These are phyloP conservation scores for Fusarium camptoceras DNA, from an alignment of 2,329 filamentous ascomycete species.

Conservation along the genomic window DNA sequence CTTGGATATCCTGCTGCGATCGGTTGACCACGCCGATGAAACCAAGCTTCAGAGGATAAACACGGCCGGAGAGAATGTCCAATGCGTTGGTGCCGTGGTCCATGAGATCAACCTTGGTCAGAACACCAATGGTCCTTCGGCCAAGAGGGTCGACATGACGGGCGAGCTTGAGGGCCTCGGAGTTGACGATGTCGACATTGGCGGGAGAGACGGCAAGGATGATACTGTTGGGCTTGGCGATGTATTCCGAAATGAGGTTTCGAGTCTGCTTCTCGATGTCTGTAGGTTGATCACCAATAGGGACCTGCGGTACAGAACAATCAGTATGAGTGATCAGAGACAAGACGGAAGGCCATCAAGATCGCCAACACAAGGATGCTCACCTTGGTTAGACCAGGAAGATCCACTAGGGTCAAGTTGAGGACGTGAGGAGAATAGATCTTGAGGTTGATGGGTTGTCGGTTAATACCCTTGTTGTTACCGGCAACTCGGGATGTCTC, in stretches of 20 bases:
- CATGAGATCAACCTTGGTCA: slow-evolving; percentile 98
- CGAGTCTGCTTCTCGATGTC: slow-evolving; percentile 99
- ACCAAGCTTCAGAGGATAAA: slow-evolving; percentile 95
- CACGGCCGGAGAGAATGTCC: slow-evolving; percentile 95
- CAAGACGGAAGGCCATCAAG: slow-evolving; percentile 22
- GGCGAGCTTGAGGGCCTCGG: slow-evolving; percentile 94
- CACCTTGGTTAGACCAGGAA: slow-evolving; percentile 95
- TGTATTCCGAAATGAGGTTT: slow-evolving; percentile 96
- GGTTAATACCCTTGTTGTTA: slow-evolving; percentile 98
- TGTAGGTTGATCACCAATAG: slow-evolving; percentile 95
- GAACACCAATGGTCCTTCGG: slow-evolving; percentile 92
- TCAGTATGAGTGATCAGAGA: slow-evolving; percentile 35
- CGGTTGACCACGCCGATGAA: slow-evolving; percentile 99
- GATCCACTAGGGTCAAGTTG: slow-evolving; percentile 94
- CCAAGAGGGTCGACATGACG: slow-evolving; percentile 96
- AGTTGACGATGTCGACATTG: slow-evolving; percentile 98
- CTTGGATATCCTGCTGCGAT: slow-evolving; percentile 97
- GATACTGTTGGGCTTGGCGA: slow-evolving; percentile 98
- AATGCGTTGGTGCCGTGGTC: slow-evolving; percentile 98
- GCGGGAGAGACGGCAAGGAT: slow-evolving; percentile 96
- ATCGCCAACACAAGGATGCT: slow-evolving; percentile 36
- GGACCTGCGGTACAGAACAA: slow-evolving; percentile 68
- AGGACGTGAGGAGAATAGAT: slow-evolving; percentile 98
- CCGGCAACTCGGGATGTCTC: slow-evolving; percentile 93
- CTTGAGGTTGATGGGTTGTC: slow-evolving; percentile 97